Base-by-base conservation (phyloP, 345 rosid genomes). In the Acer negundo region DNA sequence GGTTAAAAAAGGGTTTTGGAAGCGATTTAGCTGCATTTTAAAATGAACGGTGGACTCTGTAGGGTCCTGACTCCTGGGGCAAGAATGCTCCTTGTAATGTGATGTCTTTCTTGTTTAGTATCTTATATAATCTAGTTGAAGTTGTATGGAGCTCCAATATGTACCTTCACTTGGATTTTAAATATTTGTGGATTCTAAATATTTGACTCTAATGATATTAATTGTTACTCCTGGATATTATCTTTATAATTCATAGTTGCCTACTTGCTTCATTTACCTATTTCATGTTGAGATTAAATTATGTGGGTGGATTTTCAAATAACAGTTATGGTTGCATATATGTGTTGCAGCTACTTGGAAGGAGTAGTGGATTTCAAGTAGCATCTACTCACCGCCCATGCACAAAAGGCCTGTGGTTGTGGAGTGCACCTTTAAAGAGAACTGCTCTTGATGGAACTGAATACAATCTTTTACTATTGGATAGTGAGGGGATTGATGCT, bases 391-490 rank as follows among this genome's bases (percentile, higher is more conserved):
- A 97, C 76, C 87, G 92, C 65, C 99, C 99, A 0, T 97, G 98
- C 83, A 97, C 99, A 0, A 97, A 97, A 78, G 99, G 99, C 62
- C 98, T 97, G 69, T 97, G 98, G 98, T 78, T 97, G 84, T 97
- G 98, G 99, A 97, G 98, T 82, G 87, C 99, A 71, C 97, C 98
- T 6, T 79, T 97, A 53, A 94, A 90, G 88, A 84, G 93, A 86
- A 93, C 89, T 77, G 90, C 97, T 77, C 95, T 97, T 69, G 99
- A 97, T 79, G 98, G 99, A 76, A 89, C 93, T 16, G 93, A 94
- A 79, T 97, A 94, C 79, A 97, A 91, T 80, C 97, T 97, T 9
- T 77, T 97, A 79, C 86, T 97, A 19, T 85, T 97, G 72, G 99
- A 97, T 82, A 89, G 92, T 70, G 99, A 97, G 93, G 99, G 99